Evolutionary conservation across 108 stramenopile species (phyloP).

Genomic region (Nitzschia putrida): DNA sequence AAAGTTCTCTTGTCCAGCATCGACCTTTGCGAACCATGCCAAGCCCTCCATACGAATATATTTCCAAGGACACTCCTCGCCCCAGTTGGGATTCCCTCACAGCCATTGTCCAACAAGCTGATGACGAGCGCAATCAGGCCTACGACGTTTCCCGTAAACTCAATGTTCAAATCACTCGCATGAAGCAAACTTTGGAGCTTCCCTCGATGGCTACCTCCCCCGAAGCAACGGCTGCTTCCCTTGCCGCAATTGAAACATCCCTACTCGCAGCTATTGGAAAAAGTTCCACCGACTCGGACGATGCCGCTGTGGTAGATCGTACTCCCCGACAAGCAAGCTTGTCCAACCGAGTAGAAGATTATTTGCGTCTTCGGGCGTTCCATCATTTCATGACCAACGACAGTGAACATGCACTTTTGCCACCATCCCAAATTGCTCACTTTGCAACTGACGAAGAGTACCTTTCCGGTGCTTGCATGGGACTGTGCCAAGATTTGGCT

Average conservation of each 20-base stretch:
- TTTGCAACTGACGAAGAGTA: conserved; percentile 81
- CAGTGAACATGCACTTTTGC: conserved; percentile 20
- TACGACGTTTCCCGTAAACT: conserved; percentile 54
- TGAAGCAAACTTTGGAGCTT: conserved; percentile 39
- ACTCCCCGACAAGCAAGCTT: conserved; percentile 39
- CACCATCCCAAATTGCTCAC: conserved; percentile 12
- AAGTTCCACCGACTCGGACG: background rate
- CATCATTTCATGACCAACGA: conserved; percentile 58
- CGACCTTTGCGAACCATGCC: conserved; percentile 21
- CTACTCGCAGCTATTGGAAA: conserved; percentile 16
- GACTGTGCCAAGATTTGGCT: conserved; percentile 65
- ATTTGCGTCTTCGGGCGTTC: conserved; percentile 58
- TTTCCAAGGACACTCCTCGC: background rate
- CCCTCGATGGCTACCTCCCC: background rate
- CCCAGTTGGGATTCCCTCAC: conserved; percentile 32
- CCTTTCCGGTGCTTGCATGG: conserved; percentile 74
- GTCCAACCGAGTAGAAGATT: conserved; percentile 60
- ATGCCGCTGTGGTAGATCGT: conserved; percentile 6
- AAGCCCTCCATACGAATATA: conserved; percentile 36
- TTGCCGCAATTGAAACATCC: conserved; percentile 22
- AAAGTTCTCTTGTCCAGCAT: background rate
- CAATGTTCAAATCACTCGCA: conserved; percentile 46
- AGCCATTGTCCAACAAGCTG: conserved; percentile 19
- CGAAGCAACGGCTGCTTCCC: conserved; percentile 18
- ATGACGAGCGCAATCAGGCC: conserved; percentile 45